Percentiles rank a stretch among this genome's conserved stretches.
These are phyloP conservation scores for Debaryomyces udenii DNA, from an alignment of 1,139 yeast genomes.

Conservation along the genomic window DNA sequence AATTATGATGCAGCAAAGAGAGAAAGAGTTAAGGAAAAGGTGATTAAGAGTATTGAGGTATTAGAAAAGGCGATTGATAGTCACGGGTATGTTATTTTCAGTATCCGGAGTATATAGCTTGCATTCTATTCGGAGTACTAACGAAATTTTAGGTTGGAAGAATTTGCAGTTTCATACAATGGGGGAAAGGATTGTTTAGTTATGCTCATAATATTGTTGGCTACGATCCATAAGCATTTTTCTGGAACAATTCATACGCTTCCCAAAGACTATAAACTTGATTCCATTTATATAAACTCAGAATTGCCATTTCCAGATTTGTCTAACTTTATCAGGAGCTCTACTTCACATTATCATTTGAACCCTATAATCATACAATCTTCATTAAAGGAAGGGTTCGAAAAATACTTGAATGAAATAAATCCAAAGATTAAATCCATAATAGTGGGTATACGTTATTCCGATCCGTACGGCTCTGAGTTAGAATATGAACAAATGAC, in stretches of 20 bases:
- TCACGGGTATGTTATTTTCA: constrained; percentile 32
- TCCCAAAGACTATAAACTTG: constrained; percentile 41
- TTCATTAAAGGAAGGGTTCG: constrained; percentile 67
- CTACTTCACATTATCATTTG: constrained; percentile 48
- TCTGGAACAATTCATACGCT: constrained; percentile 15
- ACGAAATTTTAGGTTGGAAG: constrained; percentile 39
- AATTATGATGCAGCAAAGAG: constrained; percentile 27
- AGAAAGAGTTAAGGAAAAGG: constrained; percentile 32
- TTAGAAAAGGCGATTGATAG: constrained; percentile 34
- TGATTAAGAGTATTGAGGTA: constrained; percentile 32
- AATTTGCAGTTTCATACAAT: constrained; percentile 77
- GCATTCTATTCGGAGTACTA: constrained; percentile 17
- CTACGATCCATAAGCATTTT: constrained; percentile 50
- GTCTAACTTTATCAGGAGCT: constrained; percentile 43
- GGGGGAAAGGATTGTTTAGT: constrained; percentile 94
- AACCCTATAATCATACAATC: constrained; percentile 48
- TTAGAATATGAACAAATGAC: constrained; percentile 64
- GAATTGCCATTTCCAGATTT: constrained; percentile 69
- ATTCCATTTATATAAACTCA: constrained; percentile 70
- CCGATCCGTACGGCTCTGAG: constrained; percentile 73
- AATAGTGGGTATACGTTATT: constrained; percentile 77
- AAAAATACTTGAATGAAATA: constrained; percentile 48
- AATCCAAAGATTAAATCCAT: constrained; percentile 60
- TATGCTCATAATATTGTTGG: constrained; percentile 68
- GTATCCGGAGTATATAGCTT: neutral